Percentiles rank a stretch among this genome's conserved stretches.
Evolutionary conservation across 768 basidiomycete genomes (phyloP).

Genomic region (Rhodotorula babjevae): DNA sequence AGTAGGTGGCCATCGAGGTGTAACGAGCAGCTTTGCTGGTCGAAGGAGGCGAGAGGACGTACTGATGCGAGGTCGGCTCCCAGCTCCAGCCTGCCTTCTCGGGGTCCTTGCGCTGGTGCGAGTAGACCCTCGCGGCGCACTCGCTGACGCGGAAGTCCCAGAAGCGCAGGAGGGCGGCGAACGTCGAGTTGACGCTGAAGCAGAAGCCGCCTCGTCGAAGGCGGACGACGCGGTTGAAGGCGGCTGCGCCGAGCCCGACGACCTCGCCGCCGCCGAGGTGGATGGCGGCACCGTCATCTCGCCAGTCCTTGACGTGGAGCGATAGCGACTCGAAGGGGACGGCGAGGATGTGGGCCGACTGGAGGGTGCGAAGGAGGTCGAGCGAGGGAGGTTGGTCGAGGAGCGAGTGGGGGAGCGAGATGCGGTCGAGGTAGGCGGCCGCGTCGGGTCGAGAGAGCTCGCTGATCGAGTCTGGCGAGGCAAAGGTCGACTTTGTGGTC

Average conservation of each 20-base stretch:
- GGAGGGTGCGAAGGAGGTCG: constrained; percentile 25
- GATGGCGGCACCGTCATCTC: constrained; percentile 10
- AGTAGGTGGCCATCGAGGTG: no score
- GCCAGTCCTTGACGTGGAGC: constrained; percentile 24
- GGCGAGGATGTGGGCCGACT: constrained; percentile 14
- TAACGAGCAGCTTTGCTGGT: no score
- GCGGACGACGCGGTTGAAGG: constrained; percentile 13
- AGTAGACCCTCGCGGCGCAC: constrained; percentile 8
- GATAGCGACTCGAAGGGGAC: constrained; percentile 29
- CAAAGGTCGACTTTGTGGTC: neutral
- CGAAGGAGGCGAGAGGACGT: neutral
- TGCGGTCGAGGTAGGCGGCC: constrained; percentile 20
- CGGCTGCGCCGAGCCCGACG: constrained; percentile 1
- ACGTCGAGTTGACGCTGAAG: constrained; percentile 18
- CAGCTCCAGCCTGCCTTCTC: constrained; percentile 11
- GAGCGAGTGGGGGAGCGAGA: constrained; percentile 3
- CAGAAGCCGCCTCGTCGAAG: constrained; percentile 26
- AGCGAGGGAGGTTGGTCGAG: constrained; percentile 20
- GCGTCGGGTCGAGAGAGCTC: constrained; percentile 9
- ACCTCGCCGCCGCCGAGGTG: constrained; percentile 11
- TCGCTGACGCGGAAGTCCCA: constrained; percentile 27
- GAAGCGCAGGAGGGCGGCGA: constrained; percentile 4
- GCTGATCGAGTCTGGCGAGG: neutral
- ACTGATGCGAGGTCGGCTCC: constrained; percentile 26
- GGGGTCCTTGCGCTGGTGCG: constrained; percentile 14